Percentiles rank a stretch among this genome's conserved stretches.
Conservation (phyloP, 257 asterid genomes). For the Fraxinus cuspidata region DNA sequence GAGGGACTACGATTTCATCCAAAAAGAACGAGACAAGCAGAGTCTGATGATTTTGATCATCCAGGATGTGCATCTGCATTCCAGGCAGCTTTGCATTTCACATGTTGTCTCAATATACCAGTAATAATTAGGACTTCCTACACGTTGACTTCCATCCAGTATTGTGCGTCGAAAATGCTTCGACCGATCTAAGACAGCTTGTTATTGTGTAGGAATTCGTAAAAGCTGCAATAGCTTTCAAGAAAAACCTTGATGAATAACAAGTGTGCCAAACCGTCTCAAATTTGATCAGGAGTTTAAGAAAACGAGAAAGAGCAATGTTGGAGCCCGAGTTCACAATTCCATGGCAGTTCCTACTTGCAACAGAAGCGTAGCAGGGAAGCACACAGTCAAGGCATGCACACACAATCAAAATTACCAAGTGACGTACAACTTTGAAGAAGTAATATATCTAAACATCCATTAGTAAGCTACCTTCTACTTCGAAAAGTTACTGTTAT, state of each 20-base stretch:
- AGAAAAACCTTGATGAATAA: slow-evolving; percentile 47
- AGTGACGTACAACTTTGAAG: not conserved
- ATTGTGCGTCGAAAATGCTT: not conserved
- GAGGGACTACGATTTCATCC: slow-evolving; percentile 94
- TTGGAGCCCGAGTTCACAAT: slow-evolving; percentile 14
- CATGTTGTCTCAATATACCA: not conserved
- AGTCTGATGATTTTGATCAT: slow-evolving; percentile 63
- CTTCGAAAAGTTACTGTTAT: slow-evolving; percentile 24
- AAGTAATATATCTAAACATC: slow-evolving; percentile 13
- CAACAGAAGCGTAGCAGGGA: no score
- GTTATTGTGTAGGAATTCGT: slow-evolving; percentile 54
- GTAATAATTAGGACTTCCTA: no score
- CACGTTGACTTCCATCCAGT: no score
- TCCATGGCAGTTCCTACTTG: not conserved
- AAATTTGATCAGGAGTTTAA: slow-evolving; percentile 41
- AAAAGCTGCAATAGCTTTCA: slow-evolving; percentile 66
- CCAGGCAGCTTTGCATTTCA: slow-evolving; percentile 33
- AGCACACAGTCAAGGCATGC: no score
- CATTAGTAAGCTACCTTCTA: slow-evolving; percentile 20
- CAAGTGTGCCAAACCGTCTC: slow-evolving; percentile 26
- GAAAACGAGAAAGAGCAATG: slow-evolving; percentile 46
- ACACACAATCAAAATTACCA: not conserved
- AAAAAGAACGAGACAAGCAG: slow-evolving; percentile 64
- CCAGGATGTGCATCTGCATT: slow-evolving; percentile 76
- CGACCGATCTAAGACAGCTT: not conserved